Evolutionary conservation across 345 rosid genomes (phyloP).

Genomic region (Diplotaxis tenuifolia): DNA sequence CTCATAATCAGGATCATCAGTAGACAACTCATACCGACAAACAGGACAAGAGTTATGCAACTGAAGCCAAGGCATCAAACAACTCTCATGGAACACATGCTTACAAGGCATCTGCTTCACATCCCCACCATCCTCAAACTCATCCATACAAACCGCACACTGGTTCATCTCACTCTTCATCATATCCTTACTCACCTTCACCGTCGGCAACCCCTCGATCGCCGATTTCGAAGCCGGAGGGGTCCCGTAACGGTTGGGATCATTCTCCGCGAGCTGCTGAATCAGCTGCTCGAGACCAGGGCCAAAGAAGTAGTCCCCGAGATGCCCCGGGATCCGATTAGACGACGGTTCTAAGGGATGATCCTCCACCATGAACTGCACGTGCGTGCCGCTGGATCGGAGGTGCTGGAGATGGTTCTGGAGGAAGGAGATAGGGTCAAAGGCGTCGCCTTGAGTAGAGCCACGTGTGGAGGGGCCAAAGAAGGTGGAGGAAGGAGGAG

Average conservation of each 20-base stretch:
- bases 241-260: slow-evolving; percentile 70
- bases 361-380: slow-evolving; percentile 66
- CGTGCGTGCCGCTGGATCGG: slow-evolving; percentile 55
- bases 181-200: slow-evolving; percentile 46
- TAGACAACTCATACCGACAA: slow-evolving; percentile 69
- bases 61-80: slow-evolving; percentile 71
- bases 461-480: slow-evolving; percentile 29
- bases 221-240: slow-evolving; percentile 78
- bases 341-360: slow-evolving; percentile 39
- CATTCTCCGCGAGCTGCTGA: slow-evolving; percentile 76
- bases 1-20: slow-evolving; percentile 71
- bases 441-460: slow-evolving; percentile 14
- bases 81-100: slow-evolving; percentile 62
- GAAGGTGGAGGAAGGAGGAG: slow-evolving; percentile 24
- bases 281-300: slow-evolving; percentile 77
- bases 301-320: slow-evolving; percentile 74
- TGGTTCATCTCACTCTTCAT: slow-evolving; percentile 54
- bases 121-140: slow-evolving; percentile 50
- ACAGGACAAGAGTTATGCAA: slow-evolving; percentile 78
- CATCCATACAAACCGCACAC: slow-evolving; percentile 77
- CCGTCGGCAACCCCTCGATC: slow-evolving; percentile 47
- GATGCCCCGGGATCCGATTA: slow-evolving; percentile 33
- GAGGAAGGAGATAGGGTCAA: slow-evolving; percentile 55
- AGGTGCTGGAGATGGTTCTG: slow-evolving; percentile 55
- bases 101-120: slow-evolving; percentile 73